phyloP scores from a whole-genome alignment of 2,329 filamentous ascomycete genomes.

The Stemphylium vesicarium region DNA sequence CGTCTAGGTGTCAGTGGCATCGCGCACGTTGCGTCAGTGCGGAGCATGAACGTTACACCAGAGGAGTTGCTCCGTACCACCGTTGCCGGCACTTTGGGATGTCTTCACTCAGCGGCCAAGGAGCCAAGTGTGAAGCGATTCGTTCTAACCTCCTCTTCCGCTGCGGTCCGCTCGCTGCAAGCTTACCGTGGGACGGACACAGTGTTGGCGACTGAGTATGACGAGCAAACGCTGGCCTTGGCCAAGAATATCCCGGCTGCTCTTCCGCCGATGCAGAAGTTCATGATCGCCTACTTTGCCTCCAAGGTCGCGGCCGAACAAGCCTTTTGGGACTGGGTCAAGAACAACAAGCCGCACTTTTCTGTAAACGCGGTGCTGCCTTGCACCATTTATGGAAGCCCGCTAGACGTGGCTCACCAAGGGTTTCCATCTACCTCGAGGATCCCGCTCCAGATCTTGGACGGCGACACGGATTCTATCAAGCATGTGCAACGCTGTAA shows the following conservation, averaged over 20 bases:
- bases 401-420: conserved; percentile 18
- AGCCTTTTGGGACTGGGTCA: conserved; percentile 52
- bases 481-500: conserved; percentile 18
- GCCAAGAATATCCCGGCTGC: conserved; percentile 36
- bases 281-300: conserved; percentile 47
- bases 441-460: conserved; percentile 13
- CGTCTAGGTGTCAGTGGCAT: conserved; percentile 49
- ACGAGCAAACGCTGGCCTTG: conserved; percentile 37
- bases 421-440: conserved; percentile 19
- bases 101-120: conserved; percentile 51
- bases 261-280: conserved; percentile 21
- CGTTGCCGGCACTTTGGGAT: conserved; percentile 45
- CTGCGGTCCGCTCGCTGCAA: conserved; percentile 27
- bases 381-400: conserved; percentile 19
- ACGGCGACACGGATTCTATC: conserved; percentile 19
- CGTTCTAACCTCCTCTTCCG: conserved; percentile 52
- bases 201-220: conserved; percentile 40
- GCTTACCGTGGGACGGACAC: conserved; percentile 41
- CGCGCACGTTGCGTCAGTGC: conserved; percentile 54
- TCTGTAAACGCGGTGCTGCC: conserved; percentile 44
- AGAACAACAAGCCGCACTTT: conserved; percentile 50
- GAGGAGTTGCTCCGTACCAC: conserved; percentile 28
- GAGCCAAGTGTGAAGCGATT: conserved; percentile 52
- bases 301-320: conserved; percentile 53
- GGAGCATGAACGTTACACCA: conserved; percentile 52